Evolutionary conservation across 78 protist species (phyloP).

Genomic region (slime mould (Dictyostelium discoideum)): DNA sequence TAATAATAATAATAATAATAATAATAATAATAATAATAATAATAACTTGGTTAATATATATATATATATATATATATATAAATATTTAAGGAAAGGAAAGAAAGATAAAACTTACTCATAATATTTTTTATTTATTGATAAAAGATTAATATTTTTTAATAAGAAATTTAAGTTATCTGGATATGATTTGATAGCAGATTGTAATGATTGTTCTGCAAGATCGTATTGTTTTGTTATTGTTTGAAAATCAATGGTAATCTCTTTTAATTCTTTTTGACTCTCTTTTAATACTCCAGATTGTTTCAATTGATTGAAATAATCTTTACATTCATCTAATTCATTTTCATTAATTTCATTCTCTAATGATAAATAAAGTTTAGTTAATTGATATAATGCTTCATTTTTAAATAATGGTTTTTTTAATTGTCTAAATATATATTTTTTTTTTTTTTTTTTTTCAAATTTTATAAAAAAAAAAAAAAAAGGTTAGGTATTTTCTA

Average conservation of each 20-base stretch:
- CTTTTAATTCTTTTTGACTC: conserved; percentile 23
- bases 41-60: too few relatives aligned
- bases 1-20: too few relatives aligned
- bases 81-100: too few relatives aligned
- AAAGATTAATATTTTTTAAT: background rate
- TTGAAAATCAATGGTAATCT: background rate
- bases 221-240: background rate
- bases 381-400: conserved; percentile 15
- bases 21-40: too few relatives aligned
- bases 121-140: conserved; percentile 1
- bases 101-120: conserved; percentile 1
- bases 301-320: conserved; percentile 1
- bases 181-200: background rate
- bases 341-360: background rate
- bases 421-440: background rate
- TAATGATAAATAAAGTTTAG: background rate
- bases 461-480: background rate
- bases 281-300: background rate
- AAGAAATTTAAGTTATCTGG: conserved; percentile 8
- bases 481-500: too few relatives aligned
- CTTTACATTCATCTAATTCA: conserved; percentile 20
- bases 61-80: too few relatives aligned
- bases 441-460: background rate
- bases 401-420: conserved; percentile 17
- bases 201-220: background rate